Base-by-base conservation (phyloP, 129 eudicot species). In the Lonicera japonica region DNA sequence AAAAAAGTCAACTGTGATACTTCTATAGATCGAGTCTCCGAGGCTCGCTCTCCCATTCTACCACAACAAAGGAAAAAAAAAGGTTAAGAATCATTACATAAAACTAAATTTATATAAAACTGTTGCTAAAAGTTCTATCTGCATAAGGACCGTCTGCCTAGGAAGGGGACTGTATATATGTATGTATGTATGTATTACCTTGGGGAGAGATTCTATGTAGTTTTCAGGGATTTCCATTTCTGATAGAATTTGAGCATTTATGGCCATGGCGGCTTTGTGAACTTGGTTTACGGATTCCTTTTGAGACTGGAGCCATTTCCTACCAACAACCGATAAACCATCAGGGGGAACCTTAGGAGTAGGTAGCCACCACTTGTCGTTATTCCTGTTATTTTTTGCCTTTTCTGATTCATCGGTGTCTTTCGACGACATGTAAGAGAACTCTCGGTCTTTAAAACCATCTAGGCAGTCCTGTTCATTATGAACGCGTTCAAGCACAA, bases 361-460 rank as follows among this genome's bases (percentile, higher is more conserved):
- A 15, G 99, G 96, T 57, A 88, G 66, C 96, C 99, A 88, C 96
- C 96, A 88, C 75, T 88, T 88, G 21, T 94, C 96, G 12, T 80
- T 90, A 61, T 80, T 81, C 46, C 95, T 83, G 66, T 66, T 76
- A 65, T 56, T 70, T 29, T 62, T 61, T 47, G 72, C 77, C 55
- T 77, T 82, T 29, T 76, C 48, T n/a, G 72, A 60, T 0, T 66
- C 73, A 5, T 85, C 94, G 1, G 66, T 46, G 55, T 82, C 78
- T 64, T 80, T 85, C 16, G 36, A 29, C 8, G 95, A 80, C 23
- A 21, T 64, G 55, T 94, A 94, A 12, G 79, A 63, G 75, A 94
- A 88, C 67, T 94, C 99, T 65, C 86, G 96, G 19, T 77, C 96
- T 65, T 77, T 81, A 64, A 94, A 94, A 34, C 77, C 85, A 38